Evolutionary conservation across 192 early-diverging fungal species (phyloP).

Genomic region (Backusella morwellensis): DNA sequence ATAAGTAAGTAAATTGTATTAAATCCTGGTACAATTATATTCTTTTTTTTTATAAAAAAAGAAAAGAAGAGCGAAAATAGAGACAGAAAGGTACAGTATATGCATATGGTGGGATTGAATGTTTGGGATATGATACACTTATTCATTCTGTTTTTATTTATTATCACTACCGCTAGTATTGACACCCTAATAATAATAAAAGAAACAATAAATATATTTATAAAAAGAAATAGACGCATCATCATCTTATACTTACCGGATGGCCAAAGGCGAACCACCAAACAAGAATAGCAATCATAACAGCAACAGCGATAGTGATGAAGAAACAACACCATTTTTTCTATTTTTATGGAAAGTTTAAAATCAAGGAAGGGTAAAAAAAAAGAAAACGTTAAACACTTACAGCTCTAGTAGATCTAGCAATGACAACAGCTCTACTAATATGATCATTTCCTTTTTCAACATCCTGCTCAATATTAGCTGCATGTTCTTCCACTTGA

Average conservation of each 20-base stretch:
- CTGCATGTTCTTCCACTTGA: conserved; percentile 64
- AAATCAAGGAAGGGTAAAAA: not conserved
- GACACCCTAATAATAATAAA: not conserved
- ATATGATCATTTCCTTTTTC: conserved; percentile 30
- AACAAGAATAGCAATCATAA: conserved; percentile 38
- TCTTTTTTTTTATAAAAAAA: not conserved
- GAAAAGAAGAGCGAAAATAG: not conserved
- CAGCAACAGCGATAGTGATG: conserved; percentile 20
- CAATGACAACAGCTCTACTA: conserved; percentile 24
- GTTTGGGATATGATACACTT: not conserved
- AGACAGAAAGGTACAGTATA: not conserved
- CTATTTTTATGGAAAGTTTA: conserved; percentile 13
- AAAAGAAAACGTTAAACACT: not conserved
- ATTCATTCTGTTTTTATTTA: not conserved
- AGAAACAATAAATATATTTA: not conserved
- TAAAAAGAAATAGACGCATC: not conserved
- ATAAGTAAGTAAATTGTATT: not conserved
- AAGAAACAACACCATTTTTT: conserved; percentile 43
- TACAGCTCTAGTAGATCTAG: conserved; percentile 28
- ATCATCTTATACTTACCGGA: not conserved
- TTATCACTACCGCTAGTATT: not conserved
- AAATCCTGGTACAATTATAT: not conserved
- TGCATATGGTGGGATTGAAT: not conserved
- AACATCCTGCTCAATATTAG: conserved; percentile 14
- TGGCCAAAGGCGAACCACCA: conserved; percentile 40